These are phyloP conservation scores for Vitis hybrid DNA, from an alignment of 177 flowering plant genomes.

Conservation along the genomic window DNA sequence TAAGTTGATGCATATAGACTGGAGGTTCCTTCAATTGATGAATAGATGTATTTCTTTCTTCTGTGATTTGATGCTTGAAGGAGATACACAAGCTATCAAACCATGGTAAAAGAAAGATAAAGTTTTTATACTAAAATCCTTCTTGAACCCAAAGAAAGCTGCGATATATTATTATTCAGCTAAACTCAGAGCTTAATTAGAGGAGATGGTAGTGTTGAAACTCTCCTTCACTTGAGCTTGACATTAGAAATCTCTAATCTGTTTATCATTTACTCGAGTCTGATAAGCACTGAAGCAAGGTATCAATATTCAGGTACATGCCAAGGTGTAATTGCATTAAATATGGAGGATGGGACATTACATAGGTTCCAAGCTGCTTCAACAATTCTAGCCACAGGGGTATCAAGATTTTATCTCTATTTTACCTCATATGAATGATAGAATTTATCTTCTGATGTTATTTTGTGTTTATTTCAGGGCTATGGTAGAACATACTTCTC, in stretches of 20 bases:
- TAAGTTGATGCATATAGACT: constrained; percentile 27
- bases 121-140: not conserved
- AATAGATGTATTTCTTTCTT: not conserved
- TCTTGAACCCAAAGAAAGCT: too few species aligned
- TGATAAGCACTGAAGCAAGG: not conserved
- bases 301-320: constrained; percentile 59
- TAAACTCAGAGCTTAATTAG: too few species aligned
- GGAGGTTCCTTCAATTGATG: not conserved
- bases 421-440: not conserved
- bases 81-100: not conserved
- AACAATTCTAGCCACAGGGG: constrained; percentile 98
- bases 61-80: constrained; percentile 7
- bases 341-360: constrained; percentile 98
- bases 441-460: not conserved
- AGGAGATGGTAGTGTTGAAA: too few species aligned
- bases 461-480: constrained; percentile 50
- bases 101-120: not conserved
- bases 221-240: too few species aligned
- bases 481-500: constrained; percentile 98
- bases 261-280: too few species aligned
- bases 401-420: constrained; percentile 21
- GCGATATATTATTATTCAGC: too few species aligned
- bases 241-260: too few species aligned
- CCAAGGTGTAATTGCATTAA: constrained; percentile 96
- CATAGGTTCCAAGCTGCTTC: constrained; percentile 89